Evolutionary conservation across 495 filamentous ascomycete species (phyloP), one percentile per base, ranked within the genome.

Genomic region (Pyronema domesticum): DNA sequence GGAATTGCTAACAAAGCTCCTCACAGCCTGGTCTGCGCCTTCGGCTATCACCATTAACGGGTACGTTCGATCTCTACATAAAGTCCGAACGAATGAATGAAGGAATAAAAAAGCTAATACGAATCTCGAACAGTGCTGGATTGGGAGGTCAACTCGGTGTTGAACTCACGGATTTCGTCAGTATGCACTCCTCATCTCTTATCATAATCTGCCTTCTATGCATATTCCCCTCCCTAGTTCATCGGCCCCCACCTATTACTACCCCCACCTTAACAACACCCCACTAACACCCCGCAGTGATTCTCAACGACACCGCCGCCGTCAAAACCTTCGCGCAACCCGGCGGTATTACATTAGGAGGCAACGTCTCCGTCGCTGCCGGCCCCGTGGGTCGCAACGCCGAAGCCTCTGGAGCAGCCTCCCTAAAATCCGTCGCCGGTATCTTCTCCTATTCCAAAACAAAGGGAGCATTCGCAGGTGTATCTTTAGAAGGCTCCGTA

Each of bases 101-200:
- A 30, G 23, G 23, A 30, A 30, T 51, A 5, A 36, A 34, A 30
- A 4, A 11, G 30, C 30, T 50, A 11, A 50, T 50, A 34, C 5
- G 45, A 50, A 4, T 30, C 23, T 13, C 39, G 13, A 33, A 37
- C 37, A 66, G 63, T 60, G 93, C 82, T 54, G 91, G 91, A 23
- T 89, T 96, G 59, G 91, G 91, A 60, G 89, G 91, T 17, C 91
- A 98, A 68, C 94, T 98, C 64, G 91, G 91, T 34, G 89, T 94
- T 72, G 91, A 98, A 68, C 72, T 98, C 56, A 96, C 93, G 42
- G 91, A 98, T 66, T 96, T 98, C 67, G 93, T 98, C 61, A 96
- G 39, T 42, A 42, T 42, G 39, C 15, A 42, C 11, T 17, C 39
- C 39, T 17, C 39, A 13, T 17, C 39, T 17, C 39, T 17, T 42